Base-by-base conservation (phyloP, 192 early-diverging fungal genomes). In the Phycomyces nitens region DNA sequence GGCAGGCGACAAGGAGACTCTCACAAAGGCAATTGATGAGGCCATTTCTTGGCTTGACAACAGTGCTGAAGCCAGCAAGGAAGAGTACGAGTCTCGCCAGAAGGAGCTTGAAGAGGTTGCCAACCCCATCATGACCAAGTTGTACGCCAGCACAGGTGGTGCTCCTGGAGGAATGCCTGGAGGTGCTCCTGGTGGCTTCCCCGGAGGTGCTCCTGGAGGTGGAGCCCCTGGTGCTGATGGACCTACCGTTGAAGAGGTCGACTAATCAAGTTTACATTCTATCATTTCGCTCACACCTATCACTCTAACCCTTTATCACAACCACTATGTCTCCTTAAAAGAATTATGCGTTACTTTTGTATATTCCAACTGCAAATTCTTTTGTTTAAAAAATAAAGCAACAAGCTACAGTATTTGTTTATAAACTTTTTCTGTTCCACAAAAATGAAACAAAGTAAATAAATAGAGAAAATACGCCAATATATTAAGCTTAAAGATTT, bases 61-160 rank as follows among this genome's bases (percentile, higher is more conserved):
- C 65, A 90, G 88, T 70, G 87, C 88, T 60, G 96, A 96, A 79
- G 96, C 89, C 20, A 85, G 88, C 47, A 96, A 95, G 82, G 94
- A 96, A 74, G 96, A 98, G 86, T 97, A 90, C 74, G 94, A 96
- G 75, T 66, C 82, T 70, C 84, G 82, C 64, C 90, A 93, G 82
- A 96, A 96, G 85, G 88, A 94, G 72, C 87, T 98, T 60, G 94
- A 96, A 84, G 82, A 84, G 69, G 64, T 90, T 61, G 93, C 94
- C 70, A 93, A 96, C 83, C 94, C 94, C 60, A 96, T 98, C 84
- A 97, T 97, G 90, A 89, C 82, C 77, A 93, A 90, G 82, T 73
- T 98, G 71, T 98, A 98, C 83, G 34, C 65, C 50, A 84, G 89
- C 75, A 27, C 65, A 55, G 84, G 89, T 43, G 65, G 65, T 42